Percentiles rank a stretch among this genome's conserved stretches.
phyloP scores from a whole-genome alignment of 179 eudicot species.

The Beta lomatogona region DNA sequence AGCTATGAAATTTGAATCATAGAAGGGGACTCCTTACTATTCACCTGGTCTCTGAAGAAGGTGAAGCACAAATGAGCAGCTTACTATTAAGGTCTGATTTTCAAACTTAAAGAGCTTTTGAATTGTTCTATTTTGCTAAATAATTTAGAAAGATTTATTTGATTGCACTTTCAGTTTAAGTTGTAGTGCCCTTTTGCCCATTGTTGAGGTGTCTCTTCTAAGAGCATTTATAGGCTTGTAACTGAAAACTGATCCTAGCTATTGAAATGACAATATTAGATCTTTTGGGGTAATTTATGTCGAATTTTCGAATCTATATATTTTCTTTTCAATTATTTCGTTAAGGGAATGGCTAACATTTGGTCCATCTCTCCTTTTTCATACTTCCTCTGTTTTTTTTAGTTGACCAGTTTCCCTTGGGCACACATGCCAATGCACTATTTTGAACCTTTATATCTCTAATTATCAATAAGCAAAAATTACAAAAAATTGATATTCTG shows the following conservation, averaged over 20 bases:
- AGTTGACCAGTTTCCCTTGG: too few species aligned
- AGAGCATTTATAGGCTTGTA: not conserved
- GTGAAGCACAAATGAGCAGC: not conserved
- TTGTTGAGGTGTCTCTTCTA: not conserved
- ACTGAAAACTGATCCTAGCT: not conserved
- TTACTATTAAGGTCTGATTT: slow-evolving; percentile 8
- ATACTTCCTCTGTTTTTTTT: too few species aligned
- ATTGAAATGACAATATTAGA: not conserved
- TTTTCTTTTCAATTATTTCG: too few species aligned
- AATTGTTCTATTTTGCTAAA: not conserved
- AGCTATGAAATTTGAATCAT: not conserved
- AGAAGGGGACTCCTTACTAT: not conserved
- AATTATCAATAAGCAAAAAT: too few species aligned
- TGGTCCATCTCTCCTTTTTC: too few species aligned
- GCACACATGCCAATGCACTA: too few species aligned
- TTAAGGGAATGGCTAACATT: too few species aligned
- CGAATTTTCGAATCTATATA: too few species aligned
- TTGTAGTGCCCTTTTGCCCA: not conserved
- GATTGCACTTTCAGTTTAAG: not conserved
- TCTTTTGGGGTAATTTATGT: not conserved
- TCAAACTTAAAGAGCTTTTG: not conserved
- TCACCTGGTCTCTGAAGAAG: not conserved
- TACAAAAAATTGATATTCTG: too few species aligned
- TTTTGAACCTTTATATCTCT: too few species aligned
- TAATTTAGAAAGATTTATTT: not conserved